Conservation (phyloP, 2,329 filamentous ascomycete species). For the Davidsoniella eucalypti region DNA sequence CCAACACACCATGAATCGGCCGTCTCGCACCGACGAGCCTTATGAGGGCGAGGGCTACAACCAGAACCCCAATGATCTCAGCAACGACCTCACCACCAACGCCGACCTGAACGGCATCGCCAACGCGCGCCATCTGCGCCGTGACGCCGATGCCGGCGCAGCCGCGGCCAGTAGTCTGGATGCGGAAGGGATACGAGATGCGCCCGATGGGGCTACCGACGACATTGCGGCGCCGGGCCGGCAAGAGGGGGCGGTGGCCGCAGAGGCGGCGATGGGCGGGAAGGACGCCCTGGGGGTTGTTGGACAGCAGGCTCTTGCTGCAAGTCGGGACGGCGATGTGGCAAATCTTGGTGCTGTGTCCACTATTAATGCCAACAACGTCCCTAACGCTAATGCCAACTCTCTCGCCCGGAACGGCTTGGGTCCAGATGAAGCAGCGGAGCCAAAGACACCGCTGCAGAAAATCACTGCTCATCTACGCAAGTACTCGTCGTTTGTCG, state of each 20-base stretch:
- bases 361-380: background rate
- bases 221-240: background rate
- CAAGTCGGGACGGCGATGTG: too few relatives aligned
- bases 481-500: conserved; percentile 28
- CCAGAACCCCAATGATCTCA: conserved; percentile 34
- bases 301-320: background rate
- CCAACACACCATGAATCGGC: conserved; percentile 31
- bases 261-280: background rate
- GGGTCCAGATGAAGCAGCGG: too few relatives aligned
- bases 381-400: background rate
- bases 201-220: background rate
- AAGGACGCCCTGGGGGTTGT: background rate
- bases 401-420: too few relatives aligned
- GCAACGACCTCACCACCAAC: conserved; percentile 32
- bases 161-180: conserved; percentile 1
- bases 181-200: background rate
- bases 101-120: conserved; percentile 39
- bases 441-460: conserved; percentile 1
- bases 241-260: background rate
- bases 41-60: conserved; percentile 34
- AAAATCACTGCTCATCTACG: background rate
- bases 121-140: conserved; percentile 27
- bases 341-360: too few relatives aligned
- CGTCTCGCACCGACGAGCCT: conserved; percentile 36
- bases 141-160: background rate